Evolutionary conservation across 2,329 filamentous ascomycete genomes (phyloP).

Genomic region (Aspergillus sp.): DNA sequence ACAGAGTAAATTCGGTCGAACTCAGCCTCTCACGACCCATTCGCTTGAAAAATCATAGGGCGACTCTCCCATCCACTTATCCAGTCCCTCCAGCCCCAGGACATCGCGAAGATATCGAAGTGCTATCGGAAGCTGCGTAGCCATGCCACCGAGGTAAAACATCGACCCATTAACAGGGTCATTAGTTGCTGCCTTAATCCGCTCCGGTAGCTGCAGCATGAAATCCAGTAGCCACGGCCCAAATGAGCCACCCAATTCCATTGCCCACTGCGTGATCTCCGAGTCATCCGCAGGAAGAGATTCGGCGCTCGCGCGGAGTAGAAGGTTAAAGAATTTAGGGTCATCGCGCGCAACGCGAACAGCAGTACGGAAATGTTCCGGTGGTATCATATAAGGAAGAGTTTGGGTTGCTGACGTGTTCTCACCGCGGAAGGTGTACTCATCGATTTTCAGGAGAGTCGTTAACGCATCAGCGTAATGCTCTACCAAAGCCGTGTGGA

Average conservation of each 20-base stretch:
- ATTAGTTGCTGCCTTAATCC: slow-evolving; percentile 16
- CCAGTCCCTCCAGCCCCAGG: slow-evolving; percentile 19
- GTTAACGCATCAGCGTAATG: slow-evolving; percentile 32
- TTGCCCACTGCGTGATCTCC: slow-evolving; percentile 39
- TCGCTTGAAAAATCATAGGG: slow-evolving; percentile 13
- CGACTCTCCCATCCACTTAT: slow-evolving; percentile 28
- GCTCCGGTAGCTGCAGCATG: slow-evolving; percentile 31
- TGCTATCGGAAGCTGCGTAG: slow-evolving; percentile 18
- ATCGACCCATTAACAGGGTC: slow-evolving; percentile 20
- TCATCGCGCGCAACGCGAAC: slow-evolving; percentile 26
- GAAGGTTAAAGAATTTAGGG: slow-evolving; percentile 28
- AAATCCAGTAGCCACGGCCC: slow-evolving; percentile 38
- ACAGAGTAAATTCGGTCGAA: background rate
- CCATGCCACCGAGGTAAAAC: slow-evolving; percentile 29
- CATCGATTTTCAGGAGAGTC: slow-evolving; percentile 40
- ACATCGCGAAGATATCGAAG: slow-evolving; percentile 28
- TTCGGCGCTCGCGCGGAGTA: slow-evolving; percentile 40
- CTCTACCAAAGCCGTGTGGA: slow-evolving; percentile 39
- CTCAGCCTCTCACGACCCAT: background rate
- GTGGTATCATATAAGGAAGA: slow-evolving; percentile 29
- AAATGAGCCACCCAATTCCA: slow-evolving; percentile 28
- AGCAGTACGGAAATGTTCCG: slow-evolving; percentile 36
- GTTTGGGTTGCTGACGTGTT: background rate
- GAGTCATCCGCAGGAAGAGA: slow-evolving; percentile 37
- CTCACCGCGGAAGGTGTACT: slow-evolving; percentile 26